A percentile compares a stretch with the other conserved stretches of the same genome.
Conservation (phyloP, 306 rosid species). For the Sicyos edulis region DNA sequence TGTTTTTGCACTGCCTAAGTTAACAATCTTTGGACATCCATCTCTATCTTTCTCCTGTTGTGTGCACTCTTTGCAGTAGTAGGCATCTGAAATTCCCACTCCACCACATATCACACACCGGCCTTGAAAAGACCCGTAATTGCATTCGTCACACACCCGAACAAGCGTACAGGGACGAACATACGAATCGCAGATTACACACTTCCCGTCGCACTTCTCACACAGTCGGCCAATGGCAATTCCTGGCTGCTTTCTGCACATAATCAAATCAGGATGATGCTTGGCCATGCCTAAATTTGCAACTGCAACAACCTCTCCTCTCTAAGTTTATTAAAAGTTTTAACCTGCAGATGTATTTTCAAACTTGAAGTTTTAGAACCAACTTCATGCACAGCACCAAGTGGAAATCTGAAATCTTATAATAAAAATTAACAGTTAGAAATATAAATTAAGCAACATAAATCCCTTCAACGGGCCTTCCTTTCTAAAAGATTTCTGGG, state of each 20-base stretch:
- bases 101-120: constrained; percentile 88
- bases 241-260: constrained; percentile 79
- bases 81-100: constrained; percentile 84
- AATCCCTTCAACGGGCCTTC: neutral
- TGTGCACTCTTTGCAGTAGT: constrained; percentile 93
- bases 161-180: constrained; percentile 92
- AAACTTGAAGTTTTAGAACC: neutral
- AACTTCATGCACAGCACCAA: neutral
- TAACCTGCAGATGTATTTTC: neutral
- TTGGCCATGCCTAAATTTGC: constrained; percentile 9
- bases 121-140: constrained; percentile 23
- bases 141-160: constrained; percentile 47
- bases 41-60: constrained; percentile 93
- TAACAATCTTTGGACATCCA: constrained; percentile 92
- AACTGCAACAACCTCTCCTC: constrained; percentile 6
- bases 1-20: constrained; percentile 80
- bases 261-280: constrained; percentile 36
- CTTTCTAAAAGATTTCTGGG: too few species aligned
- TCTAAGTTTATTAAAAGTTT: neutral
- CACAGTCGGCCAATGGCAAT: constrained; percentile 70
- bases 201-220: constrained; percentile 69
- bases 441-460: neutral
- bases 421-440: neutral
- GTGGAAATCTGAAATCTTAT: neutral
- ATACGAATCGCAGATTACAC: constrained; percentile 61